Evolutionary conservation across 768 basidiomycete species (phyloP).

Genomic region (Hortiboletus campestris): DNA sequence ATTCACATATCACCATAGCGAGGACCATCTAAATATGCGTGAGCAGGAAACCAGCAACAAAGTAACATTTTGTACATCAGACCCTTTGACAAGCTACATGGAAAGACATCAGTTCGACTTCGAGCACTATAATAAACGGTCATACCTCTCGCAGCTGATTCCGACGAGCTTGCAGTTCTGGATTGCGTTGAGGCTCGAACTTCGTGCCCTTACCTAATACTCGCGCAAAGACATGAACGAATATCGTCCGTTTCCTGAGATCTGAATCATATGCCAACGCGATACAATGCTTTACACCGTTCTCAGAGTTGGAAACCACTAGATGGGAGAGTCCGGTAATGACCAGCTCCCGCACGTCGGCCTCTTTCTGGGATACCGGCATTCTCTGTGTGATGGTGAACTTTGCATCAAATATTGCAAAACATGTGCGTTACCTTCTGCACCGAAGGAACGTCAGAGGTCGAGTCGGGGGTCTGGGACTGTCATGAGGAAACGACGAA

Average conservation of each 20-base stretch:
- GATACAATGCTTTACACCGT: slow-evolving; percentile 86
- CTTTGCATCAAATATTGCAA: not conserved
- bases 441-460: slow-evolving; percentile 48
- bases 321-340: slow-evolving; percentile 80
- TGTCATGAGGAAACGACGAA: slow-evolving; percentile 3
- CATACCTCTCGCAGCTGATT: slow-evolving; percentile 60
- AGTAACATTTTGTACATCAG: slow-evolving; percentile 51
- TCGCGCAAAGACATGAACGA: slow-evolving; percentile 79
- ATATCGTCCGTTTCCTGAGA: slow-evolving; percentile 68
- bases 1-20: slow-evolving; percentile 84
- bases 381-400: slow-evolving; percentile 37
- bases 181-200: slow-evolving; percentile 61
- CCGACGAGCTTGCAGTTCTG: slow-evolving; percentile 45
- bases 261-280: slow-evolving; percentile 75
- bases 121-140: slow-evolving; percentile 4
- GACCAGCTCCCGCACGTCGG: slow-evolving; percentile 70
- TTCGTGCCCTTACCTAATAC: slow-evolving; percentile 79
- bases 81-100: slow-evolving; percentile 65
- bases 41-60: slow-evolving; percentile 1
- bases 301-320: slow-evolving; percentile 81
- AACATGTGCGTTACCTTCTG: slow-evolving; percentile 38
- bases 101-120: slow-evolving; percentile 2
- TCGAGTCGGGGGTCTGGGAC: slow-evolving; percentile 45
- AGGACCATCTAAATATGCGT: slow-evolving; percentile 57
- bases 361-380: slow-evolving; percentile 47